Conservation (phyloP, 2,329 filamentous ascomycete species). For the Diaporthe humulicola region DNA sequence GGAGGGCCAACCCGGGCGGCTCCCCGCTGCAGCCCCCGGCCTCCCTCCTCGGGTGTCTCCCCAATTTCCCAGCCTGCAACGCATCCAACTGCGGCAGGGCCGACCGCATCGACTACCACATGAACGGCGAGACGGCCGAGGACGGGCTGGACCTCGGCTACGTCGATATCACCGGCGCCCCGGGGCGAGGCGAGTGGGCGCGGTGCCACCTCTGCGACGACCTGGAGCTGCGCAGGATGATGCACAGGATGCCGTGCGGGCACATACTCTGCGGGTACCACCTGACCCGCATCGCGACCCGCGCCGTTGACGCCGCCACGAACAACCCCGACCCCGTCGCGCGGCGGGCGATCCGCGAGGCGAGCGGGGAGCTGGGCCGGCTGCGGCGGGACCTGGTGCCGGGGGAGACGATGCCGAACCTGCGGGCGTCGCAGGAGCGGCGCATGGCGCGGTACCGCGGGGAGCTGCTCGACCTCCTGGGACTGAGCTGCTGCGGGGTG, state of each 20-base stretch:
- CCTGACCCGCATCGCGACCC: neutral
- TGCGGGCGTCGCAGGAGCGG: neutral
- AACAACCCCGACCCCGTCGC: neutral
- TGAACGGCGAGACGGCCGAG: neutral
- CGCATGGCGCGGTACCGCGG: neutral
- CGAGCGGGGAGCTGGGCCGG: neutral
- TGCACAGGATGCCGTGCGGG: neutral
- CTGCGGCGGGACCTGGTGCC: neutral
- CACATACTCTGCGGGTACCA: neutral
- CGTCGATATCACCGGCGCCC: too few relatives aligned
- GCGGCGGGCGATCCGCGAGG: neutral
- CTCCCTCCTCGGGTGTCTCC: neutral
- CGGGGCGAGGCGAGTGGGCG: too few relatives aligned
- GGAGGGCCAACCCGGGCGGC: neutral
- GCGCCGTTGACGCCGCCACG: rapidly evolving
- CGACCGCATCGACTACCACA: neutral
- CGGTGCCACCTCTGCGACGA: neutral
- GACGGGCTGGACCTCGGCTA: neutral
- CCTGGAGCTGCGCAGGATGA: too few relatives aligned
- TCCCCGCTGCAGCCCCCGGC: neutral
- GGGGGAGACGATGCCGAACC: rapidly evolving
- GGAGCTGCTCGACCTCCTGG: neutral
- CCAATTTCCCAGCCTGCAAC: neutral
- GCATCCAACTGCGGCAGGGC: neutral
- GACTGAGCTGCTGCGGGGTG: neutral